phyloP scores from a whole-genome alignment of 2,329 filamentous ascomycete genomes.

The Scedosporium apiospermum region DNA sequence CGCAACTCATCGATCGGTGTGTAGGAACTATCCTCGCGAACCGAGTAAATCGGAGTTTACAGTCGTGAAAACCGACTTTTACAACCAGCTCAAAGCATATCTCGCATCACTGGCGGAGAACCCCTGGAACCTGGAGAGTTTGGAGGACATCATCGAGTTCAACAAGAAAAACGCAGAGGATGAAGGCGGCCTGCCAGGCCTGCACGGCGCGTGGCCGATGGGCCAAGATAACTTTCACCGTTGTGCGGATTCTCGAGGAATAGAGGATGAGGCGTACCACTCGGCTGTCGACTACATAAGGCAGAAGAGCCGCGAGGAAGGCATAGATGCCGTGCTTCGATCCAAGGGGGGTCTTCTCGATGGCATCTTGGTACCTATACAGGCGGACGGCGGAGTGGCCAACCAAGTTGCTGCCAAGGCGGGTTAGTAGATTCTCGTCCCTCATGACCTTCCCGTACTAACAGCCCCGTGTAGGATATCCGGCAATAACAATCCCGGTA shows the following conservation, averaged over 20 bases:
- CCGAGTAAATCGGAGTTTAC: conserved; percentile 51
- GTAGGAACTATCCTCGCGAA: conserved; percentile 52
- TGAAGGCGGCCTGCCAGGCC: conserved; percentile 53
- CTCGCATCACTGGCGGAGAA: conserved; percentile 46
- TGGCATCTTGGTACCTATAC: conserved; percentile 54
- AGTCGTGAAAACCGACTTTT: conserved; percentile 51
- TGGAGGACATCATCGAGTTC: conserved; percentile 43
- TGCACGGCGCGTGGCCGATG: conserved; percentile 53
- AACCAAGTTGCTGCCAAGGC: conserved; percentile 66
- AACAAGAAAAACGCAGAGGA: conserved; percentile 54
- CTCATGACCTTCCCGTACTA: conserved; percentile 50
- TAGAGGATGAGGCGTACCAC: conserved; percentile 55
- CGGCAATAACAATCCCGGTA: conserved; percentile 59
- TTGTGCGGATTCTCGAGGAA: conserved; percentile 49
- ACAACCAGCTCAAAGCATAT: conserved; percentile 46
- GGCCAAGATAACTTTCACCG: conserved; percentile 65
- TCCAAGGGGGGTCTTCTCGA: conserved; percentile 34
- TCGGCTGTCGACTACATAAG: conserved; percentile 55
- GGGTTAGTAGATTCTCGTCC: conserved; percentile 25
- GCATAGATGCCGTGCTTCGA: conserved; percentile 59
- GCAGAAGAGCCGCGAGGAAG: conserved; percentile 45
- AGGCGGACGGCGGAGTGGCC: conserved; percentile 53
- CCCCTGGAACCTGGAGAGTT: conserved; percentile 40
- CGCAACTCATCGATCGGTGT: conserved; percentile 47
- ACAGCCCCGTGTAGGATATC: conserved; percentile 54